phyloP scores from a whole-genome alignment of 2,329 filamentous ascomycete species.

The Madurella fahalii region DNA sequence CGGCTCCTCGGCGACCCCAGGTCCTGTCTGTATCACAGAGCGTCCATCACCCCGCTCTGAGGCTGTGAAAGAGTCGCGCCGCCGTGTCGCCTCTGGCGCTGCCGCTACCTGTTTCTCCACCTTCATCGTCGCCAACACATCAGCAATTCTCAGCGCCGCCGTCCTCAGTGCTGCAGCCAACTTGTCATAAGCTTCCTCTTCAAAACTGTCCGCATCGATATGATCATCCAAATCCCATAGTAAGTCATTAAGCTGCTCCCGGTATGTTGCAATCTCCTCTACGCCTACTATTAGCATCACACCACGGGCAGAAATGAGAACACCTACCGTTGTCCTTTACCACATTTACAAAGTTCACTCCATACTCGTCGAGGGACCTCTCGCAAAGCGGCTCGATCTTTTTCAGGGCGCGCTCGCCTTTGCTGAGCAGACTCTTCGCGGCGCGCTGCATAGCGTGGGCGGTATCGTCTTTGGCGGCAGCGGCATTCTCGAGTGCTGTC shows the following conservation, averaged over 20 bases:
- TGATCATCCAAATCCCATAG: conserved; percentile 57
- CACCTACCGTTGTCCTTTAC: conserved; percentile 52
- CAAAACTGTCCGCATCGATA: conserved; percentile 46
- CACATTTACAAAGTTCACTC: conserved; percentile 45
- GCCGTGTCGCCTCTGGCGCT: background rate
- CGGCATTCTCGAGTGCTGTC: conserved; percentile 44
- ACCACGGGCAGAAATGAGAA: background rate
- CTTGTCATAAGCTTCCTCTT: conserved; percentile 46
- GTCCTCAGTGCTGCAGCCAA: conserved; percentile 46
- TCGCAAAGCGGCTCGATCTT: conserved; percentile 49
- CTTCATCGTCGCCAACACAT: conserved; percentile 52
- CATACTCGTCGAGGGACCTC: conserved; percentile 46
- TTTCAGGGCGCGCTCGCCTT: conserved; percentile 39
- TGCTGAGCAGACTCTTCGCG: conserved; percentile 35
- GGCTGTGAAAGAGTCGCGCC: too few relatives aligned
- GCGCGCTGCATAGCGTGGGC: conserved; percentile 47
- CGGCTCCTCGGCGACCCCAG: background rate
- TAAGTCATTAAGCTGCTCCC: conserved; percentile 45
- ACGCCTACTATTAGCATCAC: background rate
- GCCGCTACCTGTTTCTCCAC: conserved; percentile 33
- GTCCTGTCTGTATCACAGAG: background rate
- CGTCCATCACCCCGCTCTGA: background rate
- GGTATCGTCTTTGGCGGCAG: conserved; percentile 27
- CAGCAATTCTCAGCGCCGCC: conserved; percentile 45
- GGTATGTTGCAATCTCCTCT: conserved; percentile 49